Evolutionary conservation across 805 yeast species (phyloP), one percentile per base, ranked within the genome.

Genomic region (Yarrowia sp.): DNA sequence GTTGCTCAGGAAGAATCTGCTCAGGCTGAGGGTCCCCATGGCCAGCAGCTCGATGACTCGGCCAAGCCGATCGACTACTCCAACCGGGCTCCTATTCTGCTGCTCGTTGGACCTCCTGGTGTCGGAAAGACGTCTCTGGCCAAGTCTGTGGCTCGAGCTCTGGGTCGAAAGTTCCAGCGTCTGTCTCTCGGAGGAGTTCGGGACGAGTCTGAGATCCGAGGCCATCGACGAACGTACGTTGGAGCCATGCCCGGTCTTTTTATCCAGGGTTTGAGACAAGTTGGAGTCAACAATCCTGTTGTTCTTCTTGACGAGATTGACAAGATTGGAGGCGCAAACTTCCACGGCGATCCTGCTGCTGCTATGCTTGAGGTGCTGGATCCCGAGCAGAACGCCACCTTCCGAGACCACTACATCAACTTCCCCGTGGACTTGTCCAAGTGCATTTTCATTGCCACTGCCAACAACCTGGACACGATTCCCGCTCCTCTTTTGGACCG

Each of bases 41-140:
- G 22, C 19, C 17, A 26, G 22, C 22, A 28, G 35, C 32, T 19
- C 22, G 63, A 56, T 8, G 61, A 40, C 11, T 41, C 49, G 4
- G 33, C 43, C 28, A 32, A 56, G 62, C 26, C 66, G 9, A 44
- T 58, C 16, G 66, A 65, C 28, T 69, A 78, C 71, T 83, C 96
- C 0, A 41, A 41, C 40, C 36, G 51, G 22, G 63, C 63, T 16
- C 97, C 97, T 7, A 90, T 91, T 48, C 75, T 91, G 44, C 79
- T 91, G 74, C 80, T 91, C 65, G 90, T 90, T 6, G 97, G 97
- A 0, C 97, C 97, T 11, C 97, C 97, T 0, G 97, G 97, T 38
- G 95, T 90, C 14, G 97, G 97, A 30, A 91, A 91, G 74, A 91
- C 97, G 0, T 87, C 95, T 1, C 78, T 91, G 65, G 96, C 96